Percentiles rank a stretch among this genome's conserved stretches.
phyloP scores from a whole-genome alignment of 805 yeast species.

The Yarrowia keelungensis region DNA sequence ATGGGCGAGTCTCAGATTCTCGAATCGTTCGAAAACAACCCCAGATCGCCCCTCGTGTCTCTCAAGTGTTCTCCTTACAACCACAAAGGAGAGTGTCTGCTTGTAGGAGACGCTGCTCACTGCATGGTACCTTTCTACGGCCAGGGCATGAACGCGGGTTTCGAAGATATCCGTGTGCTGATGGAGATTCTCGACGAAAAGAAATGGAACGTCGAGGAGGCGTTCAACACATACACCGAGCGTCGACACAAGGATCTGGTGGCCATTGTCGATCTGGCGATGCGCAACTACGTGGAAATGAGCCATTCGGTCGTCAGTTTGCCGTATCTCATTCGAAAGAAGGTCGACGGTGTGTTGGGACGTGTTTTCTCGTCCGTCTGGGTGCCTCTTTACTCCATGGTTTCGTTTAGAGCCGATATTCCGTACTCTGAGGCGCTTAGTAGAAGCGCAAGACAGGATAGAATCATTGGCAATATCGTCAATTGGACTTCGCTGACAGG shows the following conservation, averaged over 20 bases:
- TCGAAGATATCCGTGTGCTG: conserved; percentile 82
- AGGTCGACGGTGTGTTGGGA: conserved; percentile 70
- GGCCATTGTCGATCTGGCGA: conserved; percentile 79
- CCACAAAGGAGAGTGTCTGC: conserved; percentile 63
- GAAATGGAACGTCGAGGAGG: conserved; percentile 53
- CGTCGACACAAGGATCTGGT: conserved; percentile 69
- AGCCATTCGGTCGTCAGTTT: conserved; percentile 74
- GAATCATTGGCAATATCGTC: conserved; percentile 52
- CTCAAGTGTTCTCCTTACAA: conserved; percentile 75
- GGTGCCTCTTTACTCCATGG: conserved; percentile 92
- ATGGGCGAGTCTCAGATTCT: conserved; percentile 66
- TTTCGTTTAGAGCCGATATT: conserved; percentile 84
- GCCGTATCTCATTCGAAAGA: conserved; percentile 68
- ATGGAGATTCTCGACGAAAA: conserved; percentile 56
- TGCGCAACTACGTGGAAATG: conserved; percentile 86
- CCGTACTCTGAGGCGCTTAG: conserved; percentile 72
- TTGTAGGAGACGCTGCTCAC: conserved; percentile 94
- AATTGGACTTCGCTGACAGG: conserved; percentile 16
- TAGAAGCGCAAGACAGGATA: conserved; percentile 61
- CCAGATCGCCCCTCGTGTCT: conserved; percentile 80
- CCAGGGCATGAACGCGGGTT: conserved; percentile 96
- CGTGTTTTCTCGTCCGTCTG: conserved; percentile 65
- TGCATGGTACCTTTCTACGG: conserved; percentile 98
- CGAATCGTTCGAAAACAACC: conserved; percentile 62
- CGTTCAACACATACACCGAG: conserved; percentile 63